phyloP scores from a whole-genome alignment of 2,329 filamentous ascomycete species.

The Chrysoporthe austroafricana region DNA sequence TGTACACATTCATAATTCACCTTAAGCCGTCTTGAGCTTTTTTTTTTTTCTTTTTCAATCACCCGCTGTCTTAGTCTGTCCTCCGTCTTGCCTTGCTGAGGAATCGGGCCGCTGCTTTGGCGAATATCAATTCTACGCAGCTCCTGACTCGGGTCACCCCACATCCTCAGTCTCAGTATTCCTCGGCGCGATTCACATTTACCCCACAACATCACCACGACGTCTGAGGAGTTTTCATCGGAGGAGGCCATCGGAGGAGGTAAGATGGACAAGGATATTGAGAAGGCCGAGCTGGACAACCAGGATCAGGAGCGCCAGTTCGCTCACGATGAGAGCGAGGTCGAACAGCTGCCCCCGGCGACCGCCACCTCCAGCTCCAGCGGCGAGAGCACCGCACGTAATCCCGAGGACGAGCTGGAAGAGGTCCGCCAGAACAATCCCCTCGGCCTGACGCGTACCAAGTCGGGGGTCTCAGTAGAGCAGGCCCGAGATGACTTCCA shows the following conservation, averaged over 20 bases:
- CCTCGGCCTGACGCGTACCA: conserved; percentile 47
- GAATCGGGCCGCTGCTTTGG: background rate
- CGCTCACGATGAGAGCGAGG: conserved; percentile 26
- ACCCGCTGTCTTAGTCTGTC: background rate
- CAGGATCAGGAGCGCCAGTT: conserved; percentile 17
- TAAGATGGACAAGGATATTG: conserved; percentile 31
- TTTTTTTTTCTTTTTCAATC: background rate
- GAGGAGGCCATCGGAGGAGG: background rate
- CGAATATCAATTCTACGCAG: background rate
- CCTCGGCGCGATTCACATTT: background rate
- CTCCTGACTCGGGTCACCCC: background rate
- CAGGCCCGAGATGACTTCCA: conserved; percentile 73
- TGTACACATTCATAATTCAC: background rate
- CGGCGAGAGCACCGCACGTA: conserved; percentile 31
- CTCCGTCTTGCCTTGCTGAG: background rate
- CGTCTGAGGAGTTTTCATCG: background rate
- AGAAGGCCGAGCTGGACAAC: conserved; percentile 26
- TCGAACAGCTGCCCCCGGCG: conserved; percentile 28
- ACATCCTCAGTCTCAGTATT: background rate
- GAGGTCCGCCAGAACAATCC: conserved; percentile 51
- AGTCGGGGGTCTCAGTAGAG: conserved; percentile 63
- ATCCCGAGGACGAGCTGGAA: conserved; percentile 45
- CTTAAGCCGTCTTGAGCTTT: no score
- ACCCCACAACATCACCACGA: conserved; percentile 7
- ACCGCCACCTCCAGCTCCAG: conserved; percentile 27